Conservation (phyloP, 2,329 filamentous ascomycete genomes). For the Penicillium sclerotiorum region DNA sequence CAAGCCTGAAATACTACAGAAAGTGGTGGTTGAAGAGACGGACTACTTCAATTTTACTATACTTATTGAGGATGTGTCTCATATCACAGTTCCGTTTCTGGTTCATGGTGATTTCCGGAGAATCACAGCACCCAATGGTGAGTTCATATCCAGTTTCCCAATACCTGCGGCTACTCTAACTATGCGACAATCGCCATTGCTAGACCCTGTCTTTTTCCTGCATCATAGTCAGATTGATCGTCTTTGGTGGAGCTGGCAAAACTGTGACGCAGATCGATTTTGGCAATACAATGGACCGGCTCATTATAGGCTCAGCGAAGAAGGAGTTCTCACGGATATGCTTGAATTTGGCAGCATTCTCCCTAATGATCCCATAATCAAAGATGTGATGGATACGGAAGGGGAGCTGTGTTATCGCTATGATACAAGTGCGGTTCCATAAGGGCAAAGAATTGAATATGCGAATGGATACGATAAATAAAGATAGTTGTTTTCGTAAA, state of each 20-base stretch:
- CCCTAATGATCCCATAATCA: neutral
- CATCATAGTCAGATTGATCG: conserved; percentile 3
- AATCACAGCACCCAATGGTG: neutral
- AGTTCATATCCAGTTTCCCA: neutral
- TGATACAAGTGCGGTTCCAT: neutral
- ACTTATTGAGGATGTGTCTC: neutral
- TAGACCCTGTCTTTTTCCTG: neutral
- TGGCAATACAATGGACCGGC: neutral
- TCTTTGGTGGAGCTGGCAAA: conserved; percentile 3
- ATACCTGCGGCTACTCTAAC: neutral
- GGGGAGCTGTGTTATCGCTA: neutral
- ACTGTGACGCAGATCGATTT: neutral
- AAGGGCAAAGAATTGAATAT: no score
- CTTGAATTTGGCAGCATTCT: neutral
- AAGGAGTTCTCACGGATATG: neutral
- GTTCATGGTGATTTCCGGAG: neutral
- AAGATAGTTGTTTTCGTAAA: no score
- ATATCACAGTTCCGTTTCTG: neutral
- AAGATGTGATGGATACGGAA: neutral
- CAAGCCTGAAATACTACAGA: neutral
- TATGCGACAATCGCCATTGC: neutral
- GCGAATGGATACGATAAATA: no score
- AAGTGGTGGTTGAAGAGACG: neutral
- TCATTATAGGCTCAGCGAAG: neutral
- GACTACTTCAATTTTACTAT: neutral